Percentiles rank a stretch among this genome's conserved stretches.
phyloP scores from a whole-genome alignment of 2,329 filamentous ascomycete species.

The Boeremia exigua region DNA sequence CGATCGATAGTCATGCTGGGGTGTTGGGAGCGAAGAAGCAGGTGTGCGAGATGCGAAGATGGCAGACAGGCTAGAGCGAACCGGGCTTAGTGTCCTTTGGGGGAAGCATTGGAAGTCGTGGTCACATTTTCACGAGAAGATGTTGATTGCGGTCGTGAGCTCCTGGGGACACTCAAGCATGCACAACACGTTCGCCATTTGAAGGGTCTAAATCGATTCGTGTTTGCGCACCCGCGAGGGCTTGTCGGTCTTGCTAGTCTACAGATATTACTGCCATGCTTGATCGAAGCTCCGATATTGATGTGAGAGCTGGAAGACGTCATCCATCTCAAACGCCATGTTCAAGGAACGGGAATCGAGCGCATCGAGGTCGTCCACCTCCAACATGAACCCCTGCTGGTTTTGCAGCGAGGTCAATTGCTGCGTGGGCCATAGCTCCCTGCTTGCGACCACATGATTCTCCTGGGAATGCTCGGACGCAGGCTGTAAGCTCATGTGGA shows the following conservation, averaged over 20 bases:
- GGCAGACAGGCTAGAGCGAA: background rate
- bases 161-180: too few species aligned
- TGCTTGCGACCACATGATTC: slow-evolving; percentile 11
- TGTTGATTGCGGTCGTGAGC: too few species aligned
- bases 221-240: background rate
- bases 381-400: slow-evolving; percentile 42
- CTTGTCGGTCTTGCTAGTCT: background rate
- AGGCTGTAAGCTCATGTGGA: slow-evolving; percentile 30
- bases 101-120: too few species aligned
- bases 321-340: slow-evolving; percentile 40
- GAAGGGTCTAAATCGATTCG: too few species aligned
- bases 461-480: background rate
- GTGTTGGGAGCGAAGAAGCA: too few species aligned
- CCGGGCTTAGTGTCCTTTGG: background rate
- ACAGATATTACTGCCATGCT: background rate
- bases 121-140: too few species aligned
- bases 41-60: background rate
- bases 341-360: slow-evolving; percentile 42
- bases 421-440: slow-evolving; percentile 38
- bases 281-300: background rate
- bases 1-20: background rate
- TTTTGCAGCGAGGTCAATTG: slow-evolving; percentile 44
- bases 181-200: too few species aligned
- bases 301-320: slow-evolving; percentile 35
- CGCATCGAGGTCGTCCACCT: slow-evolving; percentile 40